These are phyloP conservation scores for Rhodosporidiobolus odoratus DNA, from an alignment of 768 basidiomycete genomes.

Conservation along the genomic window DNA sequence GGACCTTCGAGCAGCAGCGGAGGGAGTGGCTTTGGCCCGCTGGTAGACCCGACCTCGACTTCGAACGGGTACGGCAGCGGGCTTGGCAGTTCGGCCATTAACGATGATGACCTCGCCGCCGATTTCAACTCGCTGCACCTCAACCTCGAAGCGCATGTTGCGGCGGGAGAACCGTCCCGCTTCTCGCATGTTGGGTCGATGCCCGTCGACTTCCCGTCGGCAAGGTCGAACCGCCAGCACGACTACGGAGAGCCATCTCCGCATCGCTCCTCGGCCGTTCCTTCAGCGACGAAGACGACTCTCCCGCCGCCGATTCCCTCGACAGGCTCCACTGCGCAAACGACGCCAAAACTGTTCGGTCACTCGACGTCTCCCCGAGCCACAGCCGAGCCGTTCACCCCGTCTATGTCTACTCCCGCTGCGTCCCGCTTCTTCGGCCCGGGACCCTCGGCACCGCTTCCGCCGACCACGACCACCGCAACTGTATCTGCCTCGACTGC, in stretches of 20 bases:
- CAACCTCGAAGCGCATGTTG: constrained; percentile 40
- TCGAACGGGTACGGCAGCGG: constrained; percentile 3
- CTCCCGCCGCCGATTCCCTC: not conserved
- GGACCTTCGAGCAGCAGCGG: not conserved
- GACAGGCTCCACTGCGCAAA: too few species aligned
- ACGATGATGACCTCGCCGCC: constrained; percentile 42
- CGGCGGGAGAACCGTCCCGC: not conserved
- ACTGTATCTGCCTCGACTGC: constrained; percentile 12
- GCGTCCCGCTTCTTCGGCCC: constrained; percentile 32
- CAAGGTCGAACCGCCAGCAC: constrained; percentile 5
- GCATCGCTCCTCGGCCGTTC: not conserved
- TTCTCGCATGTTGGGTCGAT: constrained; percentile 26
- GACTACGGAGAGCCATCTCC: constrained; percentile 25
- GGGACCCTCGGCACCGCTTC: constrained; percentile 13
- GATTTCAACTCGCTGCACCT: constrained; percentile 43
- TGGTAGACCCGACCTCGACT: not conserved
- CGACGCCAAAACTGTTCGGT: not conserved
- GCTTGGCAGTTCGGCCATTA: constrained; percentile 29
- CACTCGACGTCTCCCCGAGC: constrained; percentile 11
- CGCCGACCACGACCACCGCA: constrained; percentile 19
- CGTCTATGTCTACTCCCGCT: constrained; percentile 1
- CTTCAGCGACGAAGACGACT: not conserved
- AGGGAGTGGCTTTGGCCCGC: constrained; percentile 8
- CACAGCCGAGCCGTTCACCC: constrained; percentile 25
- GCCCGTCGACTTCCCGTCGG: constrained; percentile 34